Conservation (phyloP, 192 early-diverging fungal genomes). For the Glomus cerebriforme region DNA sequence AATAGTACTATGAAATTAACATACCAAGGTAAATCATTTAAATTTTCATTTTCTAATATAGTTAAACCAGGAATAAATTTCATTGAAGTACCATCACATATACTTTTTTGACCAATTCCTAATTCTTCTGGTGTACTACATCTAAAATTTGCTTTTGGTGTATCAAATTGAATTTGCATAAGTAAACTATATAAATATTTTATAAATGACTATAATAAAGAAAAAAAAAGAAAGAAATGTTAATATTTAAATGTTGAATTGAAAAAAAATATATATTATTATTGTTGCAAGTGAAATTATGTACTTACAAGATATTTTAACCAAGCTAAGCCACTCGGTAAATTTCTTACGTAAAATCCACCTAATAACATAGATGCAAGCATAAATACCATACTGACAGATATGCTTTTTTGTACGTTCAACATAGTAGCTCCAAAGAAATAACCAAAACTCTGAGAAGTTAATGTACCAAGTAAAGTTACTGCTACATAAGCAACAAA, state of each 20-base stretch:
- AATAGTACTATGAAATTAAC: background rate
- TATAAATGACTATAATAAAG: constrained; percentile 18
- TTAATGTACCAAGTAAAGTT: background rate
- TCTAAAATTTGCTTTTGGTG: background rate
- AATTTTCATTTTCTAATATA: background rate
- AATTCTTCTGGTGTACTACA: background rate
- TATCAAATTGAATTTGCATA: constrained; percentile 23
- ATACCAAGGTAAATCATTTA: background rate
- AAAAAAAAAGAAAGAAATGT: background rate
- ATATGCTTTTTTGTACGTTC: background rate
- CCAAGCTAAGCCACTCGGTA: background rate
- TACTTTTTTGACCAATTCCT: background rate
- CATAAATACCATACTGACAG: constrained; percentile 11
- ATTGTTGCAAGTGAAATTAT: too few species aligned
- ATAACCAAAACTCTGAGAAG: constrained; percentile 23
- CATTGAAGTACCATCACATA: background rate
- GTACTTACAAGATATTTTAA: constrained; percentile 12
- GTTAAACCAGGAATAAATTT: background rate
- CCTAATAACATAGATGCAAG: constrained; percentile 15
- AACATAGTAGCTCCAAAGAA: constrained; percentile 15
- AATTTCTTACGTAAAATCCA: constrained; percentile 19
- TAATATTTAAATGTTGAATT: background rate
- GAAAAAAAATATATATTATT: background rate
- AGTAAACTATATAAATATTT: background rate
- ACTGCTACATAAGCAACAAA: constrained; percentile 6